Base-by-base conservation (phyloP, 1,284 basidiomycete species). In the Pholiota adiposa region DNA sequence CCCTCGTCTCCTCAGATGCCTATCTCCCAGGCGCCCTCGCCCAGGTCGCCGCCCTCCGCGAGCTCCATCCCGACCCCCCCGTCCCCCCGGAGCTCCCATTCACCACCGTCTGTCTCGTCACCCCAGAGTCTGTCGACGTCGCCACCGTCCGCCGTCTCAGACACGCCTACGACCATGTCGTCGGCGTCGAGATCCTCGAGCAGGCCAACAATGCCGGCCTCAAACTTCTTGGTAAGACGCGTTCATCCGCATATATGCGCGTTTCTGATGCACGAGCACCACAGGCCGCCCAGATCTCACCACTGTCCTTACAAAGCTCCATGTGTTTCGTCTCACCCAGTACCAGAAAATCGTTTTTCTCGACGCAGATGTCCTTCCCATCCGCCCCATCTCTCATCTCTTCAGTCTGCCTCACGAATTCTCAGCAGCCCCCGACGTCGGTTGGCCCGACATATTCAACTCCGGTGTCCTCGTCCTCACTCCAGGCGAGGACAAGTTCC, bases 391-490 rank as follows among this genome's bases (percentile, higher is more conserved):
- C 52, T 90, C 92, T 21, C 94, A 96, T 73, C 86, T 98, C n/a
- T 96, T 98, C 73, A 80, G 81, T 25, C 74, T 90, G 52, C 82
- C 88, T 12, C 79, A 90, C 70, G 88, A 90, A 62, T 92, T 92
- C 65, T 91, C 96, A 43, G 97, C 97, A 9, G 92, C 89, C 16
- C 94, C 97, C 4, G 97, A 99, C 74, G 93, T 94, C 29, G 97
- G 97, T 65, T 99, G 97, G 97, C 97, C 97, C 40, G 97, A 99
- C 75, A 96, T 97, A 61, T 98, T 99, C 81, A 99, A 98, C 74
- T 97, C 96, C 23, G 97, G 97, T 41, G 88, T 98, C 49, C 86
- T 99, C 78, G 93, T 98, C 57, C 77, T 96, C 49, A 84, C 83
- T 41, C 97, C 97, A 0, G 87, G 89, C 1, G 81, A 90, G 65